Evolutionary conservation across 352 stramenopile genomes (phyloP), one percentile per base, ranked within the genome.

Genomic region (Globisporangium ultimum): DNA sequence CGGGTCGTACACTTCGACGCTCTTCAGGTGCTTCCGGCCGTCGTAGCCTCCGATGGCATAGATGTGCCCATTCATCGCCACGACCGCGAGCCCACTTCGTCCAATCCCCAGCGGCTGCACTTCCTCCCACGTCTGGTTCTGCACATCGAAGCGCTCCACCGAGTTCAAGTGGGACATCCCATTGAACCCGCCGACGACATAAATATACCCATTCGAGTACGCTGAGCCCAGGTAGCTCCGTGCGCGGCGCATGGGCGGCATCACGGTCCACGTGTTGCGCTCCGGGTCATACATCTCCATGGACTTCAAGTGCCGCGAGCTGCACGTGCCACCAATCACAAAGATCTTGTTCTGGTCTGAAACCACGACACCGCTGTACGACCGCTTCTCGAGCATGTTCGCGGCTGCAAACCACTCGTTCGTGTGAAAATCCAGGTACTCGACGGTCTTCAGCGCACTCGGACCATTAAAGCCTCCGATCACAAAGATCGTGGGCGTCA

Each of bases 11-110:
- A 84, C 66, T 52, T 89, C 82, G 22, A 91, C 76, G 36, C 67
- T 89, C 54, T 80, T 79, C 22, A 91, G 54, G 43, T 91, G 82
- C 18, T 78, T 72, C 4, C 69, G 70, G 7, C 82, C 82, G 48
- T 91, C 78, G 60, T 89, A 91, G 0, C 82, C 79, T 13, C 79
- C 82, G 20, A 89, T 76, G n/a, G 82, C 79, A 20, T 82, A 84
- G 38, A 91, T 45, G n/a, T 67, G 55, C 2, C 69, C 75, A 24
- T 80, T 72, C 24, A 80, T 53, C 13, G 72, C 70, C 14, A 77
- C 74, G 3, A 88, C 68, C 2, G 76, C 77, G 14, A 91, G 65
- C 2, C 82, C 82, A 49, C 79, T 89, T 1, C 82, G 79, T 8
- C 73, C 76, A 28, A 76, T 71, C 10, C 68, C 68, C 14, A 91